A percentile compares a stretch with the other conserved stretches of the same genome.
Evolutionary conservation across 1,284 basidiomycete genomes (phyloP).

Genomic region (Ceratobasidium sp.): DNA sequence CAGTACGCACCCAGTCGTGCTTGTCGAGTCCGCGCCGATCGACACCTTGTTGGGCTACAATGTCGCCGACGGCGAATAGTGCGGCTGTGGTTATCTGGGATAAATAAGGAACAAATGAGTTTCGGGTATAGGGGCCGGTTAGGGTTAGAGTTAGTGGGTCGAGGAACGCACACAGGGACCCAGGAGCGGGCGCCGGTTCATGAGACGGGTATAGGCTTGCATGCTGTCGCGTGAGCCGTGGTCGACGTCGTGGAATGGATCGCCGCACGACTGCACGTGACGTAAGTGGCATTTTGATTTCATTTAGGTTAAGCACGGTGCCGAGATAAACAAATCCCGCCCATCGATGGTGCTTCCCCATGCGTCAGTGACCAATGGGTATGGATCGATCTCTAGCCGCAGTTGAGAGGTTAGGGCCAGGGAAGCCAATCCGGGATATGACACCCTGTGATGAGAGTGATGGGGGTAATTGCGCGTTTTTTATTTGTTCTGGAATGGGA

Average conservation of each 20-base stretch:
- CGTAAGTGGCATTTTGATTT: not conserved
- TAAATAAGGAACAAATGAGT: not conserved
- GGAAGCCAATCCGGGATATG: not conserved
- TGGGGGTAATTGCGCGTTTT: no score
- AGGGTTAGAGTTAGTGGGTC: not conserved
- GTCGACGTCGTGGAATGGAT: not conserved
- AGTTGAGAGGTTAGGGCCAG: not conserved
- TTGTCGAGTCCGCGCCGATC: conserved; percentile 53
- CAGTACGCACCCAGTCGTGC: conserved; percentile 53
- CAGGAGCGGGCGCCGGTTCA: conserved; percentile 26
- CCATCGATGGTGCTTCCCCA: no score
- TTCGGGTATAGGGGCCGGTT: no score
- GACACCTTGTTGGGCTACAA: conserved; percentile 57
- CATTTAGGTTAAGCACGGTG: not conserved
- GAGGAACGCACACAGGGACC: conserved; percentile 19
- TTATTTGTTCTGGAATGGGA: no score
- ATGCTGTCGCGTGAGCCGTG: conserved; percentile 5
- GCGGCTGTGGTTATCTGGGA: conserved; percentile 10
- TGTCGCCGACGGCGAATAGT: conserved; percentile 56
- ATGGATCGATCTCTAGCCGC: not conserved
- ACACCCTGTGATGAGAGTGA: no score
- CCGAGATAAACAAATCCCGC: not conserved
- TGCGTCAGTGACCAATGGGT: not conserved
- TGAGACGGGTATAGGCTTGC: conserved; percentile 26
- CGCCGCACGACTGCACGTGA: not conserved